These are phyloP conservation scores for Verbena officinalis DNA, from an alignment of 257 asterid species.

Conservation along the genomic window DNA sequence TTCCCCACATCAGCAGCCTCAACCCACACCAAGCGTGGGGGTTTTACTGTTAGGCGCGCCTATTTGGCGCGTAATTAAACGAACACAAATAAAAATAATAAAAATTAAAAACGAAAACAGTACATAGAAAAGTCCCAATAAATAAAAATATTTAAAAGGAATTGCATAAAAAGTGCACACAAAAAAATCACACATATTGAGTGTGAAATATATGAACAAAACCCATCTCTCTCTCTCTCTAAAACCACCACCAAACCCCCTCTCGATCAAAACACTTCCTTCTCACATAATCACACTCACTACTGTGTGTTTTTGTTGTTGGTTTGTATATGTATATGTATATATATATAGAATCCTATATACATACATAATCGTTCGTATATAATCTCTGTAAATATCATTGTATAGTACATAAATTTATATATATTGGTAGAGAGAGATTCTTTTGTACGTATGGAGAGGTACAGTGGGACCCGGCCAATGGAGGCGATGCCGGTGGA, in stretches of 20 bases:
- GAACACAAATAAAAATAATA: conserved; percentile 11
- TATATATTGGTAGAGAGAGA: conserved; percentile 11
- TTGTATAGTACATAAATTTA: conserved; percentile 3
- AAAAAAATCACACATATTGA: conserved; percentile 28
- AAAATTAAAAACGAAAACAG: neutral
- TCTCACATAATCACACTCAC: conserved; percentile 29
- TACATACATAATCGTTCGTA: conserved; percentile 4
- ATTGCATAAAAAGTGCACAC: conserved; percentile 32
- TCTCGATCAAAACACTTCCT: conserved; percentile 41
- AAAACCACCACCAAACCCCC: conserved; percentile 54
- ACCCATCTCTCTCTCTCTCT: conserved; percentile 38
- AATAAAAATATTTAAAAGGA: neutral
- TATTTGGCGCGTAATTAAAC: conserved; percentile 43
- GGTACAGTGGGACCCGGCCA: conserved; percentile 57
- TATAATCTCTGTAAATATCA: conserved; percentile 27
- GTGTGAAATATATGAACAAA: conserved; percentile 31
- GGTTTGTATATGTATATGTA: conserved; percentile 4
- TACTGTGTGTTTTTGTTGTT: conserved; percentile 18
- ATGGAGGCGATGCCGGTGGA: conserved; percentile 62
- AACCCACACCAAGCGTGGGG: conserved; percentile 9
- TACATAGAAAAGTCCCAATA: neutral
- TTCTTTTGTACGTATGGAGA: conserved; percentile 44
- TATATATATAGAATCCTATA: neutral
- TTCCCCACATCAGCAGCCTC: too few species aligned
- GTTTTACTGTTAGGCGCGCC: conserved; percentile 29